These are phyloP conservation scores for Zalaria sp. DNA, from an alignment of 2,329 filamentous ascomycete species.

Conservation along the genomic window DNA sequence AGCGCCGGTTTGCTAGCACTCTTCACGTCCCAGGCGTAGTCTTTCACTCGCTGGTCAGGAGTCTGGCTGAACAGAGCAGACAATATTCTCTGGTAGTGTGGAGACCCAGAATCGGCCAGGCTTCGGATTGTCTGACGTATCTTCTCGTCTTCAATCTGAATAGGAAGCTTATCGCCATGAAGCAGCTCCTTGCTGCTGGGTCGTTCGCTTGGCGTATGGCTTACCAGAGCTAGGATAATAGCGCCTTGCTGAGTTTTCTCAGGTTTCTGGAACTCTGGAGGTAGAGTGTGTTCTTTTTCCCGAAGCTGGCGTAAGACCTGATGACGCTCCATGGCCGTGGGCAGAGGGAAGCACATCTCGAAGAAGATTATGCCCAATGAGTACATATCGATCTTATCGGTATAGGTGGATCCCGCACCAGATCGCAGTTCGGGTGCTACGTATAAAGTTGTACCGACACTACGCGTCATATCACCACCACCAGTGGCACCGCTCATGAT, in stretches of 20 bases:
- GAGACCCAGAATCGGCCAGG: constrained; percentile 67
- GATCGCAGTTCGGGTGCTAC: constrained; percentile 85
- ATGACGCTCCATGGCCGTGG: constrained; percentile 49
- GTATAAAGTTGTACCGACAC: constrained; percentile 71
- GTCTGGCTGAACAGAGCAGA: constrained; percentile 64
- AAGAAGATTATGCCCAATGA: constrained; percentile 96
- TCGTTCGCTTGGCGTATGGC: constrained; percentile 66
- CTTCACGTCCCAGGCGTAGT: constrained; percentile 39
- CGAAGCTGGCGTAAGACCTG: constrained; percentile 56
- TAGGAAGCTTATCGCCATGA: constrained; percentile 71
- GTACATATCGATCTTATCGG: constrained; percentile 96
- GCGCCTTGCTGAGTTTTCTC: constrained; percentile 57
- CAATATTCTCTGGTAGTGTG: constrained; percentile 81
- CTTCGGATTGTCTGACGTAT: constrained; percentile 72
- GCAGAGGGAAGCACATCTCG: constrained; percentile 69
- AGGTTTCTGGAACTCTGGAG: constrained; percentile 55
- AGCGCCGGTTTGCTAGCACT: constrained; percentile 3
- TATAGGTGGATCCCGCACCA: constrained; percentile 62
- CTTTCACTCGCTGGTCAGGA: constrained; percentile 64
- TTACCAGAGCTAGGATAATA: constrained; percentile 68
- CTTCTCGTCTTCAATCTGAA: constrained; percentile 86
- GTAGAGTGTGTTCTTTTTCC: constrained; percentile 52
- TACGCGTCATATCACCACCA: constrained; percentile 51
- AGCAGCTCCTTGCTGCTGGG: constrained; percentile 73
- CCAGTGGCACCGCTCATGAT: constrained; percentile 16